phyloP scores from a whole-genome alignment of 2,329 filamentous ascomycete species.

The Pseudogymnoascus sp. region DNA sequence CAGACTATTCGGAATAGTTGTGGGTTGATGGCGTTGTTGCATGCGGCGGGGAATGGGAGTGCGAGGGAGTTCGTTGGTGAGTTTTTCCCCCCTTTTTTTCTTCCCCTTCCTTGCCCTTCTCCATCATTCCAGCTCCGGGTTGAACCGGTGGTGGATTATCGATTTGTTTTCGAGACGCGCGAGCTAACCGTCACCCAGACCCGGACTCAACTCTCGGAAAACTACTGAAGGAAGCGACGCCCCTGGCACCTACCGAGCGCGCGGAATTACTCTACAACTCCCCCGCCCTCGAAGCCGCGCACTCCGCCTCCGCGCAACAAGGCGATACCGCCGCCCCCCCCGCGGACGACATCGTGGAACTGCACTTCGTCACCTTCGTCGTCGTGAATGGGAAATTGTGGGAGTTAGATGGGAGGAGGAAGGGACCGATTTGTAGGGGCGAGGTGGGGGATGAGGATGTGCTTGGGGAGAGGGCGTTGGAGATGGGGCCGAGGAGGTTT shows the following conservation, averaged over 20 bases:
- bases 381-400: constrained; percentile 64
- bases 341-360: constrained; percentile 70
- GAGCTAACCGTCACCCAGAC: constrained; percentile 20
- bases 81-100: constrained; percentile 21
- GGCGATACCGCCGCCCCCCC: constrained; percentile 74
- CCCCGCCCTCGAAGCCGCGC: constrained; percentile 65
- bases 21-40: constrained; percentile 80
- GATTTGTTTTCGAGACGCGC: no score
- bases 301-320: constrained; percentile 64
- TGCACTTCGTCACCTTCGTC: constrained; percentile 95
- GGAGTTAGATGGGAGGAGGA: constrained; percentile 62
- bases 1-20: constrained; percentile 95
- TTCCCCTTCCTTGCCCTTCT: not conserved
- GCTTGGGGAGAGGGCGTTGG: constrained; percentile 66
- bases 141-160: not conserved
- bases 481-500: constrained; percentile 49
- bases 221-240: constrained; percentile 60
- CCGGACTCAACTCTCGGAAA: constrained; percentile 39
- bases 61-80: constrained; percentile 54
- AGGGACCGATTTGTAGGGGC: constrained; percentile 54
- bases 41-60: constrained; percentile 71
- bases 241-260: constrained; percentile 56
- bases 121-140: not conserved
- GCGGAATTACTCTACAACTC: constrained; percentile 71
- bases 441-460: constrained; percentile 53